A percentile compares a stretch with the other conserved stretches of the same genome.
Conservation (phyloP, 202 grass and related monocot species). For the Carex sylvatica region DNA sequence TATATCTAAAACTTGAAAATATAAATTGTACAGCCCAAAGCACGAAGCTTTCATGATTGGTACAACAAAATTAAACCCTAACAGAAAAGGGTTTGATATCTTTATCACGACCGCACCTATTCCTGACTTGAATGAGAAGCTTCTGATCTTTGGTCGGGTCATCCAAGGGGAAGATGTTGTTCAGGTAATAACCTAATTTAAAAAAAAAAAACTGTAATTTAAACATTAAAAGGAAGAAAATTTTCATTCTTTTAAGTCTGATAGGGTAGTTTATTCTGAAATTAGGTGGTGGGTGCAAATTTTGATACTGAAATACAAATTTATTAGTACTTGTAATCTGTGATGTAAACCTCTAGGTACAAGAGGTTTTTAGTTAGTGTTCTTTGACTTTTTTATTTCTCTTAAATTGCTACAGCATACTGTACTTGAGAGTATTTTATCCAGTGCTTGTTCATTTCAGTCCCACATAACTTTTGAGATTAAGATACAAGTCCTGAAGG, state of each 20-base stretch:
- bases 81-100: slow-evolving; percentile 85
- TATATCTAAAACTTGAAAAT: neutral
- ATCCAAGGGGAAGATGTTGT: slow-evolving; percentile 86
- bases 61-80: slow-evolving; percentile 55
- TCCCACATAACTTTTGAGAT: neutral
- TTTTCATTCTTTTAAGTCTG: neutral
- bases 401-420: neutral
- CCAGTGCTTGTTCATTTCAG: neutral
- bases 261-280: neutral
- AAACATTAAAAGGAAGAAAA: neutral
- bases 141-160: slow-evolving; percentile 84
- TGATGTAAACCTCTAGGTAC: too few relatives aligned
- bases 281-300: neutral
- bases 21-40: slow-evolving; percentile 58
- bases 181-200: slow-evolving; percentile 53
- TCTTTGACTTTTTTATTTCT: neutral
- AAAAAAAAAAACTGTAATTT: neutral
- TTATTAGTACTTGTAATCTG: neutral
- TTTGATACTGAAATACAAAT: neutral
- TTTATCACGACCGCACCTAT: slow-evolving; percentile 96
- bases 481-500: neutral
- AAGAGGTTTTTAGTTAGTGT: neutral
- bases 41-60: slow-evolving; percentile 94
- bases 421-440: neutral
- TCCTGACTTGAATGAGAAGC: slow-evolving; percentile 84